Base-by-base conservation (phyloP, 495 filamentous ascomycete genomes). In the Clavariopsis aquatica region DNA sequence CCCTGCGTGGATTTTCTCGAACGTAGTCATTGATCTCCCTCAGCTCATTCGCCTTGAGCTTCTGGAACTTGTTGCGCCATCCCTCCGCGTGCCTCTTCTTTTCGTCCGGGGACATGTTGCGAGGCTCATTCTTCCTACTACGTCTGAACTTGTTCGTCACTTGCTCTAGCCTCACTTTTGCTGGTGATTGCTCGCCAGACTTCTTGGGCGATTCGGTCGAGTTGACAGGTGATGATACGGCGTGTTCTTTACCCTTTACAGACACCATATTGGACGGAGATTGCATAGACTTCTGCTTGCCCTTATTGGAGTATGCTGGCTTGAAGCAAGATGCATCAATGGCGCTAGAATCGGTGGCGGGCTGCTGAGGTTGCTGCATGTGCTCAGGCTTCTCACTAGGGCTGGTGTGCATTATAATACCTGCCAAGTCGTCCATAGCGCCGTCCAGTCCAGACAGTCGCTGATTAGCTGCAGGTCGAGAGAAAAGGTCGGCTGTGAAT, bases 91-190 rank as follows among this genome's bases (percentile, higher is more conserved):
- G 59, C 20, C 38, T 38, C 28, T 41, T 49, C 64, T 68, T 71
- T 12, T 70, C 64, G 26, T 65, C 68, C 13, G 55, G 57, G 19
- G 58, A 66, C 57, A 70, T 53, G 52, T 46, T 55, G 7, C 55
- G 61, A 13, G 59, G 62, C 24, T 69, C 64, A 22, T 69, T 57
- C 24, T 66, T 49, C 31, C 59, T 57, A n/a, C 19, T 19, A 23
- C 62, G 46, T 15, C 57, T 24, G 38, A 75, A 57, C 52, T 69
- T 75, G 64, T 73, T 72, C 3, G 72, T 72, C 19, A 75, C 63
- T 20, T 71, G 54, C 61, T 74, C 73, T 56, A 76, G 72, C 62
- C 64, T 70, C 31, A 62, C 73, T 36, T 72, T 69, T 4, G 74
- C 69, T 20, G 74, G 74, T 1, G 72, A 69, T 49, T 62, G 66